Evolutionary conservation across 1,284 basidiomycete species (phyloP), one percentile per base, ranked within the genome.

Genomic region (Neonothopanus nambi): DNA sequence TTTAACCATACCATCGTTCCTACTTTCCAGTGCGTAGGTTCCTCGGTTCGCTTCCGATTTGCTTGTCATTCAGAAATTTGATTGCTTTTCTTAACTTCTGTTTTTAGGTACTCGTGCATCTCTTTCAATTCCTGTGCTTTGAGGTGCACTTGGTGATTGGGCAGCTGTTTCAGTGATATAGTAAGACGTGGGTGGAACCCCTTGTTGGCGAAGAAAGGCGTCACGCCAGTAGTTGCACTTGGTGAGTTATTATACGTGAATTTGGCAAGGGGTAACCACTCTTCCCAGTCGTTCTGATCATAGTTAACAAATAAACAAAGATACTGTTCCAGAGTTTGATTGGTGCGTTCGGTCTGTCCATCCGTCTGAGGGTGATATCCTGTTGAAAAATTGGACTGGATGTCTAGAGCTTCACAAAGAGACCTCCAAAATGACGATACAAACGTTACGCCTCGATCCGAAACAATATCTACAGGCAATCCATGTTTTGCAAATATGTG

Each of bases 1-100:
- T 43, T 49, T 9, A 56, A 21, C 50, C 50, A 56, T 1, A 56
- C 54, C 8, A 42, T 11, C 3, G 18, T 24, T 47, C 54, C 54
- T 5, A n/a, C 20, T 33, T 47, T 36, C 33, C 35, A 56, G 8
- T 51, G n/a, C n/a, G n/a, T 38, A 5, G 35, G 48, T 40, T 20
- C 15, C 8, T 30, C 48, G 4, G 30, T 24, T 23, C 38, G 6
- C 21, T 40, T 24, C 15, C 9, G 13, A 24, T 51, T 36, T 3
- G 37, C 5, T 21, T 30, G 20, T 12, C 20, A 8, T 13, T 26
- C 28, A 3, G 20, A 7, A 2, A 24, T 5, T 13, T 51, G n/a
- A 33, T 46, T 46, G 2, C 26, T n/a, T 24, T 30, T 9, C 26
- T 23, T 11, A 3, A 55, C 42, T 28, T 41, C 15, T 2, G 13